Evolutionary conservation across 306 rosid species (phyloP).

Genomic region (Bauhinia variegata): DNA sequence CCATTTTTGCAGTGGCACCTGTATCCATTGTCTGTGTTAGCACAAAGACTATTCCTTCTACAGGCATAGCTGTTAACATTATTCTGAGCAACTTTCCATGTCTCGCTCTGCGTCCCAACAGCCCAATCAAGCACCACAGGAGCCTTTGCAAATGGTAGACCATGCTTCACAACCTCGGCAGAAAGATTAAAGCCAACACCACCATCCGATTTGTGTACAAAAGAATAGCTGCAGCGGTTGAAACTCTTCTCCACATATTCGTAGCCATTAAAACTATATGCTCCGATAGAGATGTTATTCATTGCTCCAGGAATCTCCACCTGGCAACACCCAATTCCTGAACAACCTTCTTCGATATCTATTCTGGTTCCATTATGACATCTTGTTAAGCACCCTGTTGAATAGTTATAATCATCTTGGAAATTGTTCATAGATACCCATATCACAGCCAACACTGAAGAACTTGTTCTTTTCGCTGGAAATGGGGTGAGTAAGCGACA

Average conservation of each 20-base stretch:
- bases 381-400: slow-evolving; percentile 26
- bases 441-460: slow-evolving; percentile 27
- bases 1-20: slow-evolving; percentile 25
- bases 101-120: slow-evolving; percentile 19
- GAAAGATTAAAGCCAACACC: too few relatives aligned
- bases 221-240: too few relatives aligned
- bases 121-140: slow-evolving; percentile 53
- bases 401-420: neutral
- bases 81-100: slow-evolving; percentile 4
- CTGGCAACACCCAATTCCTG: slow-evolving; percentile 21
- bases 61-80: too few relatives aligned
- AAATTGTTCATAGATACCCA: slow-evolving; percentile 4
- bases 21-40: slow-evolving; percentile 18
- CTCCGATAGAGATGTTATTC: too few relatives aligned
- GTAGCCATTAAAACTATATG: too few relatives aligned
- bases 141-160: neutral
- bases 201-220: too few relatives aligned
- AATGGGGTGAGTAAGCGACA: too few relatives aligned
- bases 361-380: neutral
- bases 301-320: too few relatives aligned
- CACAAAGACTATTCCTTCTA: neutral
- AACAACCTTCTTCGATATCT: neutral
- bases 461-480: too few relatives aligned
- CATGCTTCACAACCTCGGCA: too few relatives aligned
- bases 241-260: too few relatives aligned